A percentile compares a stretch with the other conserved stretches of the same genome.
Evolutionary conservation across 2,329 filamentous ascomycete species (phyloP).

Genomic region (Parastagonospora avenae): DNA sequence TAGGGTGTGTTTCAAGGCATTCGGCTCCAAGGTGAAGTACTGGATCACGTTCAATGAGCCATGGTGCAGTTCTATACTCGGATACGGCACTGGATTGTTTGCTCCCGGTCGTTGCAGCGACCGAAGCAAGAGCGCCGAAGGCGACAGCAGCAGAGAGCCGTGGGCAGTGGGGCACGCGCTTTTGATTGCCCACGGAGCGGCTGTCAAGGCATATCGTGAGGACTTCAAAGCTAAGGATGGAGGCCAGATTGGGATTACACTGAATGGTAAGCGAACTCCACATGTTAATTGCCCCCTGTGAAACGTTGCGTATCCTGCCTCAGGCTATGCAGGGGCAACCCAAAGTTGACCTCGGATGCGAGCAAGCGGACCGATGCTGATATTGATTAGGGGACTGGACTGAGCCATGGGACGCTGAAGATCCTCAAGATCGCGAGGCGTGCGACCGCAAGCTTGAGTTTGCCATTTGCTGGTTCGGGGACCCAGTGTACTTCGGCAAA

Average conservation of each 20-base stretch:
- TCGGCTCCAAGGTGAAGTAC: slow-evolving; percentile 76
- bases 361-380: slow-evolving; percentile 18
- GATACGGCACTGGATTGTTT: slow-evolving; percentile 77
- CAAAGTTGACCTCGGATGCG: slow-evolving; percentile 7
- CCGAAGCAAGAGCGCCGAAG: slow-evolving; percentile 70
- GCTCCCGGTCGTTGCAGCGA: slow-evolving; percentile 84
- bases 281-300: slow-evolving; percentile 15
- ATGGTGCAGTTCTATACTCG: slow-evolving; percentile 81
- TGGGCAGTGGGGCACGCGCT: slow-evolving; percentile 85
- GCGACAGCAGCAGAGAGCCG: slow-evolving; percentile 76
- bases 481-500: slow-evolving; percentile 82
- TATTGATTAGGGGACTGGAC: slow-evolving; percentile 68
- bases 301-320: slow-evolving; percentile 21
- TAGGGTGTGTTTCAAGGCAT: slow-evolving; percentile 72
- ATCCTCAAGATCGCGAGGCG: slow-evolving; percentile 76
- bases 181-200: slow-evolving; percentile 77
- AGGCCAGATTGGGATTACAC: slow-evolving; percentile 83
- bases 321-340: slow-evolving; percentile 9
- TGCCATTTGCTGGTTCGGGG: slow-evolving; percentile 84
- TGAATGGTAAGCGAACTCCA: slow-evolving; percentile 66
- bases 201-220: slow-evolving; percentile 80
- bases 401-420: slow-evolving; percentile 80
- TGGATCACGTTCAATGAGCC: slow-evolving; percentile 95
- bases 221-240: slow-evolving; percentile 76
- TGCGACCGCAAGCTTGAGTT: slow-evolving; percentile 84